phyloP scores from a whole-genome alignment of 2,329 filamentous ascomycete genomes.

The Cryphonectria carpinicola region DNA sequence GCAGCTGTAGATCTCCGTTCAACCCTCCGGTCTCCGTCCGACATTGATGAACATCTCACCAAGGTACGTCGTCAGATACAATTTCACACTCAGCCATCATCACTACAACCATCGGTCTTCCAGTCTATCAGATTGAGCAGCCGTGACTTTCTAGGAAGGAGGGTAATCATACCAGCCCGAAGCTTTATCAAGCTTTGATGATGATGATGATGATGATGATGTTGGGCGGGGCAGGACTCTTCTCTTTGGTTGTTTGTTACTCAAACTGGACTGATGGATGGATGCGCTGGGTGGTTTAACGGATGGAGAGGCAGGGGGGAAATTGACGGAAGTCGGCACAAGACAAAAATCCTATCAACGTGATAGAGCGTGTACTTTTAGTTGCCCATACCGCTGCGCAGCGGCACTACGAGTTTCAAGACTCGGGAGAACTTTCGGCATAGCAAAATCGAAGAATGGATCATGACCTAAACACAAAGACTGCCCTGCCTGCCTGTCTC shows the following conservation, averaged over 20 bases:
- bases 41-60: no score
- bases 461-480: background rate
- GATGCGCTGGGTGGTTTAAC: background rate
- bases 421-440: background rate
- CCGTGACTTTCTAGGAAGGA: background rate
- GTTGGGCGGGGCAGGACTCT: background rate
- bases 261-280: background rate
- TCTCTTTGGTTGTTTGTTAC: background rate
- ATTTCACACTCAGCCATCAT: background rate
- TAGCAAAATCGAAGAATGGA: background rate
- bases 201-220: no score
- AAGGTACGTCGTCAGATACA: background rate
- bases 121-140: background rate
- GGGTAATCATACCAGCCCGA: background rate
- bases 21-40: no score
- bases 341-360: background rate
- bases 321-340: background rate
- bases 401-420: background rate
- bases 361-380: constrained; percentile 8
- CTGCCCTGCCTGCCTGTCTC: background rate
- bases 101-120: background rate
- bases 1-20: constrained; percentile 45
- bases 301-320: background rate
- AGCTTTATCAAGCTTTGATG: background rate
- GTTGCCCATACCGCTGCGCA: background rate